phyloP scores from a whole-genome alignment of 306 rosid genomes.

The Begonia peltatifolia region DNA sequence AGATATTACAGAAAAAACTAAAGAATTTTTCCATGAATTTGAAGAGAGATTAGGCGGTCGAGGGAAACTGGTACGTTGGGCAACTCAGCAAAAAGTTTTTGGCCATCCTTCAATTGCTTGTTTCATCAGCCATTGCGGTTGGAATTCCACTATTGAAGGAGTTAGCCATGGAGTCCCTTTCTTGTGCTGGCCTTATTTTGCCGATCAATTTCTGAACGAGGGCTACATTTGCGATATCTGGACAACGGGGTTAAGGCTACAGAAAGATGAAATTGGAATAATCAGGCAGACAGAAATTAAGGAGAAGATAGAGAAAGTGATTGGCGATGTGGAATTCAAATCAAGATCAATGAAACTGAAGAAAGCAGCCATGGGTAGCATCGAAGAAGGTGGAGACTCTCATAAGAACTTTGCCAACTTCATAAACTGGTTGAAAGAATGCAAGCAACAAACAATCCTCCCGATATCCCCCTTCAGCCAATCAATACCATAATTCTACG shows the following conservation, averaged over 20 bases:
- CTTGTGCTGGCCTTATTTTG: slow-evolving; percentile 73
- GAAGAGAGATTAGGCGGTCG: slow-evolving; percentile 18
- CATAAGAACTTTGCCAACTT: slow-evolving; percentile 26
- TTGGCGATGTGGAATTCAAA: slow-evolving; percentile 23
- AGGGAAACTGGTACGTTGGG: slow-evolving; percentile 33
- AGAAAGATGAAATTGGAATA: slow-evolving; percentile 23
- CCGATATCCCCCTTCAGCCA: too few species aligned
- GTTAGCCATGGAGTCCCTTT: slow-evolving; percentile 41
- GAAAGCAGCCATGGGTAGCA: slow-evolving; percentile 18
- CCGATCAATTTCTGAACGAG: slow-evolving; percentile 46
- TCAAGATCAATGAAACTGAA: slow-evolving; percentile 21
- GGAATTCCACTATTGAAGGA: slow-evolving; percentile 64
- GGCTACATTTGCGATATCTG: slow-evolving; percentile 54
- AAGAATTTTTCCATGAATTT: slow-evolving; percentile 24
- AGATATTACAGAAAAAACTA: slow-evolving; percentile 11
- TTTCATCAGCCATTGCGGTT: slow-evolving; percentile 69
- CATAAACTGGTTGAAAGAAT: slow-evolving; percentile 41
- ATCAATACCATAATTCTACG: too few species aligned
- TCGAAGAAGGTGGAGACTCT: slow-evolving; percentile 30
- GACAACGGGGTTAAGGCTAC: slow-evolving; percentile 38
- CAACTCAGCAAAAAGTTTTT: slow-evolving; percentile 49
- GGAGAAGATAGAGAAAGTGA: slow-evolving; percentile 24
- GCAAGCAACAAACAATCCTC: too few species aligned
- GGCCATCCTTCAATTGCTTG: slow-evolving; percentile 47
- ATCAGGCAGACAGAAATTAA: slow-evolving; percentile 26